Conservation (phyloP, 768 basidiomycete species). For the Pholiota microspora region DNA sequence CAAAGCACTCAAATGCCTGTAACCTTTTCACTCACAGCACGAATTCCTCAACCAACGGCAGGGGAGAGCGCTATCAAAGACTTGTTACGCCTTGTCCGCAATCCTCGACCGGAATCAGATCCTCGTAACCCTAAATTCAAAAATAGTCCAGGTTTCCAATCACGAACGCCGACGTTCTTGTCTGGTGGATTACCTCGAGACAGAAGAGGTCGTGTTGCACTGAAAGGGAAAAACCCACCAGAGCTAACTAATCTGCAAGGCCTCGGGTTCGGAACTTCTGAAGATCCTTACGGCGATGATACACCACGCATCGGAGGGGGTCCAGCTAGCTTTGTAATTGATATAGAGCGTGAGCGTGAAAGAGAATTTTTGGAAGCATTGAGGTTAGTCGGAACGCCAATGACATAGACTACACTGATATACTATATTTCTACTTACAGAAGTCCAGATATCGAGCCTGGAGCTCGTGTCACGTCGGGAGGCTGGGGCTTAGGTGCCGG, state of each 20-base stretch:
- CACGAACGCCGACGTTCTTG: constrained; percentile 64
- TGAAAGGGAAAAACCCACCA: constrained; percentile 36
- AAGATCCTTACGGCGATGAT: constrained; percentile 49
- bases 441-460: constrained; percentile 50
- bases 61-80: constrained; percentile 70
- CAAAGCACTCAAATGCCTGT: constrained; percentile 59
- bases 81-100: constrained; percentile 62
- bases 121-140: constrained; percentile 27
- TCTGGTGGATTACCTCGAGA: constrained; percentile 75
- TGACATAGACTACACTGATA: too few relatives aligned
- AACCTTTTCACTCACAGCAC: constrained; percentile 59
- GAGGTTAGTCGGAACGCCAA: too few relatives aligned
- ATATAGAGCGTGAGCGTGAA: constrained; percentile 47
- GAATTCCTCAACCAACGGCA: constrained; percentile 51
- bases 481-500: constrained; percentile 75
- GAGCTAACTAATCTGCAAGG: constrained; percentile 29
- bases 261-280: constrained; percentile 30
- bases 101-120: constrained; percentile 43
- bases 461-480: constrained; percentile 50
- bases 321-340: constrained; percentile 30
- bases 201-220: constrained; percentile 72
- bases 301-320: constrained; percentile 41
- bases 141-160: constrained; percentile 20
- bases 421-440: too few relatives aligned
- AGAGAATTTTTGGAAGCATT: constrained; percentile 56